A percentile compares a stretch with the other conserved stretches of the same genome.
Conservation (phyloP, 1,284 basidiomycete genomes). For the Mycena citricolor region DNA sequence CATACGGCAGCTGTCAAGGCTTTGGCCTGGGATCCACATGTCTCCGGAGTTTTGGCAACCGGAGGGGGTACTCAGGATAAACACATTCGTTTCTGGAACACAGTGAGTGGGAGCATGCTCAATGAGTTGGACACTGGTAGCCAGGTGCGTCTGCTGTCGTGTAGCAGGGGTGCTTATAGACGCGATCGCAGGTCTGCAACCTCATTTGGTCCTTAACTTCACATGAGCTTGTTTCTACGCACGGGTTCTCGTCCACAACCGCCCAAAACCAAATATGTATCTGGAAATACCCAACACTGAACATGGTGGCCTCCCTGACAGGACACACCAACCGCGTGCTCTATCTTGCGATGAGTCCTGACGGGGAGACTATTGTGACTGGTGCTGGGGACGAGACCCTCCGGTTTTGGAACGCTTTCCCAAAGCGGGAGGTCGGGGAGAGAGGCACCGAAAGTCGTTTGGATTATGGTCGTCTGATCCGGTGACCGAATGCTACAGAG, state of each 20-base stretch:
- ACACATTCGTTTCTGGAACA: slow-evolving; percentile 98
- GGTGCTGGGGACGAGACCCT: slow-evolving; percentile 98
- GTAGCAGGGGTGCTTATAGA: slow-evolving; percentile 1
- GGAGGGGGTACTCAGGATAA: slow-evolving; percentile 99
- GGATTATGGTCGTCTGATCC: slow-evolving; percentile 64
- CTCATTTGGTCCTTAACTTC: slow-evolving; percentile 95
- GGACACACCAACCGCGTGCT: slow-evolving; percentile 95
- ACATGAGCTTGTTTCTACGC: slow-evolving; percentile 96
- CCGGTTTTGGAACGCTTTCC: slow-evolving; percentile 94
- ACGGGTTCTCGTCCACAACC: slow-evolving; percentile 92
- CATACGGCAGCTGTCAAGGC: slow-evolving; percentile 98
- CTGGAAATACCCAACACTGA: slow-evolving; percentile 93
- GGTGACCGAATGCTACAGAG: slow-evolving; percentile 34
- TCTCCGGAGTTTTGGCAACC: slow-evolving; percentile 87
- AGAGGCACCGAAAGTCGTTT: slow-evolving; percentile 48
- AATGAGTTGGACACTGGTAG: slow-evolving; percentile 90
- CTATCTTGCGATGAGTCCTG: slow-evolving; percentile 95
- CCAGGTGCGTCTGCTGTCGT: slow-evolving; percentile 59
- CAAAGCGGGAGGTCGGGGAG: slow-evolving; percentile 53
- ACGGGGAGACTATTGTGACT: slow-evolving; percentile 96
- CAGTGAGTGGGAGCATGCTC: slow-evolving; percentile 81
- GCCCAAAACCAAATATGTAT: slow-evolving; percentile 98
- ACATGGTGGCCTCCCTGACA: slow-evolving; percentile 91
- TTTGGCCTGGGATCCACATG: slow-evolving; percentile 96
- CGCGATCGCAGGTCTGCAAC: slow-evolving; percentile 80